Conservation (phyloP, 2,329 filamentous ascomycete species). For the Aureobasidium leucospermi region DNA sequence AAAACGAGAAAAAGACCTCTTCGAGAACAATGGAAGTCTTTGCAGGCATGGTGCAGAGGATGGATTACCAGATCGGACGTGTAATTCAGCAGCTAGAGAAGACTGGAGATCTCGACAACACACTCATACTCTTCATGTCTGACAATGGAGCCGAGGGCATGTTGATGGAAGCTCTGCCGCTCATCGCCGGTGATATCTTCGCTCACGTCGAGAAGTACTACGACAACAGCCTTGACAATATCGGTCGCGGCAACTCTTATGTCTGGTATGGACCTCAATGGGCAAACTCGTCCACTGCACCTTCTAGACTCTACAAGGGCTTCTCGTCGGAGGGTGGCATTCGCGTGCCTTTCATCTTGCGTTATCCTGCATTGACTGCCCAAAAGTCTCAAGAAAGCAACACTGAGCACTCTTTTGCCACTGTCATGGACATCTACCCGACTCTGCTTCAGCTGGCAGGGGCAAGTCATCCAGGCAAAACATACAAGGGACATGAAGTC, state of each 20-base stretch:
- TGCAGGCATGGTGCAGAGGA: conserved; percentile 30
- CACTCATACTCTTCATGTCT: conserved; percentile 33
- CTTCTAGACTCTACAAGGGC: conserved; percentile 20
- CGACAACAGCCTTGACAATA: conserved; percentile 32
- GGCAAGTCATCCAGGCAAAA: conserved; percentile 24
- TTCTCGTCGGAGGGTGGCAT: conserved; percentile 26
- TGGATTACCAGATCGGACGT: conserved; percentile 29
- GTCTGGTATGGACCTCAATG: conserved; percentile 33
- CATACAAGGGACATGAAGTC: conserved; percentile 26
- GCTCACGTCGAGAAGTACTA: conserved; percentile 30
- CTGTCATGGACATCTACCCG: conserved; percentile 33
- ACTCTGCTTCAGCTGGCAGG: conserved; percentile 32
- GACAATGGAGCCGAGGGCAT: conserved; percentile 33
- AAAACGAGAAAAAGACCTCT: conserved; percentile 35
- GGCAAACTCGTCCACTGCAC: conserved; percentile 21
- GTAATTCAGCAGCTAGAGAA: conserved; percentile 26
- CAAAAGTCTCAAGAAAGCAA: conserved; percentile 12
- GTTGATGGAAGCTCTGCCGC: conserved; percentile 24
- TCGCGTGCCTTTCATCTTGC: conserved; percentile 31
- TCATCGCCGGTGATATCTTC: conserved; percentile 27
- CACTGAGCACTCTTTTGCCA: conserved; percentile 28
- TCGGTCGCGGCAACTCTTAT: conserved; percentile 28
- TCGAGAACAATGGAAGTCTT: conserved; percentile 31
- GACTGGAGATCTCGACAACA: conserved; percentile 30
- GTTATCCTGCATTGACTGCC: conserved; percentile 22